Percentiles rank a stretch among this genome's conserved stretches.
Evolutionary conservation across 148 eudicot species (phyloP).

Genomic region (Agrostemma githago): DNA sequence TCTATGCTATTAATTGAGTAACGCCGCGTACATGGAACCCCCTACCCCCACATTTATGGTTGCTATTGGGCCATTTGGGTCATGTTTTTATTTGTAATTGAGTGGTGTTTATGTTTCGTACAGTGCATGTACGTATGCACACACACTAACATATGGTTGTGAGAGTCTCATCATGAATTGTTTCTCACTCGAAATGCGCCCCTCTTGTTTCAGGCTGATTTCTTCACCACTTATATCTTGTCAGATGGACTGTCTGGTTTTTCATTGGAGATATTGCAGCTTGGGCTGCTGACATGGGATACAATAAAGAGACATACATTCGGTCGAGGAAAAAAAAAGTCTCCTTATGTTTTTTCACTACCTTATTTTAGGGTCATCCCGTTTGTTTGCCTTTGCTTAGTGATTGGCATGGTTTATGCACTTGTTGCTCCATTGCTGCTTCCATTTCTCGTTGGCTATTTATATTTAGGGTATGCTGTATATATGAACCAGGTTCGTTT

Average conservation of each 20-base stretch:
- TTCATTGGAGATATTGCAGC: slow-evolving; percentile 79
- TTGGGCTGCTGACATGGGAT: slow-evolving; percentile 73
- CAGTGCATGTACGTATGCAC: not conserved
- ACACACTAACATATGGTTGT: not conserved
- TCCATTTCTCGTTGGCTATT: slow-evolving; percentile 81
- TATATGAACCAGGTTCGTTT: slow-evolving; percentile 73
- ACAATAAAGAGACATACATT: slow-evolving; percentile 41
- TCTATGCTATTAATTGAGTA: not conserved
- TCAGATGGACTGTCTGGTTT: slow-evolving; percentile 88
- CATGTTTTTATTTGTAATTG: not conserved
- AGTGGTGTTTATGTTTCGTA: not conserved
- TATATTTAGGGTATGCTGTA: slow-evolving; percentile 76
- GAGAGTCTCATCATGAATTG: not conserved
- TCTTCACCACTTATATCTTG: slow-evolving; percentile 86
- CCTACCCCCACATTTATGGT: not conserved
- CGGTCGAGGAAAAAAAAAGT: slow-evolving; percentile 58
- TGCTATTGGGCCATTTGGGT: not conserved
- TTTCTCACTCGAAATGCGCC: not conserved
- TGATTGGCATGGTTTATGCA: slow-evolving; percentile 84
- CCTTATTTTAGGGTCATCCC: slow-evolving; percentile 78
- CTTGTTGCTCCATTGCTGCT: slow-evolving; percentile 85
- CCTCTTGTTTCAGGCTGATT: slow-evolving; percentile 63
- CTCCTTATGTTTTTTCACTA: slow-evolving; percentile 60
- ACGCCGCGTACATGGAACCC: not conserved
- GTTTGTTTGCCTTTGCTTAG: slow-evolving; percentile 52